Base-by-base conservation (phyloP, 2,329 filamentous ascomycete genomes). In the Sclerotiophoma versabilis region DNA sequence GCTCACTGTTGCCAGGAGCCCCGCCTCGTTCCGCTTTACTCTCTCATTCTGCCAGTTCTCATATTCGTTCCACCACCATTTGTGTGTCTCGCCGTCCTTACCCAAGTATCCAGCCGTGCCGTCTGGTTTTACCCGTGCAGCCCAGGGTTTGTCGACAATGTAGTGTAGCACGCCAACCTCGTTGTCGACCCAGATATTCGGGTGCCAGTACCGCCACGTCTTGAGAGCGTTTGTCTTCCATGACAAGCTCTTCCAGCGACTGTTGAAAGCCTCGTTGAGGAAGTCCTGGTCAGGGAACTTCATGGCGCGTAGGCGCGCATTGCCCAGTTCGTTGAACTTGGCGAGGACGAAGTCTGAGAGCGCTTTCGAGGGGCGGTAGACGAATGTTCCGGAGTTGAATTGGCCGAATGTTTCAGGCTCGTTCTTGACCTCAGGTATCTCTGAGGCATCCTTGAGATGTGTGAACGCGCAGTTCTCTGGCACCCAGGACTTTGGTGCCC, bases 61-160 rank as follows among this genome's bases (percentile, higher is more conserved):
- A 54, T 75, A 83, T 36, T 76, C 70, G 14, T 75, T 64, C 81
- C 81, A 84, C 81, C 81, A 84, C 81, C 80, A 82, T 22, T 54
- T 60, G 69, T 84, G 81, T 37, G 80, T 82, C 37, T 73, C 76
- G 0, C 81, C 80, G 62, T 85, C 83, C 34, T 77, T 70, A 1
- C 80, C 81, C 22, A 78, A 70, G 60, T 82, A 81, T 2, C 81
- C 81, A 0, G 78, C 81, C 3, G 50, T 57, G 2, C 79, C 78
- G 53, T 80, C 76, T 17, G 65, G 62, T 15, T 67, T 67, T 3
- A 80, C 70, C 15, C 77, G 71, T 44, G 71, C 74, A 30, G 77
- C 75, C 82, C 82, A 84, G 12, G 82, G 82, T 69, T 84, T 84
- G 58, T 84, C 81, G 6, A 83, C 80, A 49, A 84, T 82, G 49